Conservation (phyloP, 768 basidiomycete species). For the Russula dissimulans region DNA sequence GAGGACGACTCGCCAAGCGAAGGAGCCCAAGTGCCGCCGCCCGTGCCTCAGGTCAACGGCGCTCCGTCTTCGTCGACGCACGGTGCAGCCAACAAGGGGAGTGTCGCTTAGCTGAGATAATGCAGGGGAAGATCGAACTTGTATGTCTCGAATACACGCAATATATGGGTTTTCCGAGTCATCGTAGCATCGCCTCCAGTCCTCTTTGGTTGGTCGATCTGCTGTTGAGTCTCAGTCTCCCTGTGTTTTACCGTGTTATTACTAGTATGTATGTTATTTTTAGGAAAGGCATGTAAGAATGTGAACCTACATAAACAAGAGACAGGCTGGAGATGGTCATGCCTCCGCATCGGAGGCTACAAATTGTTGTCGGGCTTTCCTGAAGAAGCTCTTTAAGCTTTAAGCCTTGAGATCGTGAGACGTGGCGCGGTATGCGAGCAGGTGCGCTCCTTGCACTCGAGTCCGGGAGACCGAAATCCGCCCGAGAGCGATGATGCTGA, state of each 20-base stretch:
- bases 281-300: too few relatives aligned
- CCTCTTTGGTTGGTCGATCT: not conserved
- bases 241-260: not conserved
- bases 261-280: not conserved
- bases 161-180: not conserved
- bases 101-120: not conserved
- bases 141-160: not conserved
- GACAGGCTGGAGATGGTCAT: too few relatives aligned
- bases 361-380: too few relatives aligned
- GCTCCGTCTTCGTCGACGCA: not conserved
- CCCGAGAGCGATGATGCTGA: too few relatives aligned
- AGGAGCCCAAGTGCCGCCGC: not conserved
- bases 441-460: too few relatives aligned
- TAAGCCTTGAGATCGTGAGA: too few relatives aligned
- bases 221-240: not conserved
- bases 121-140: not conserved
- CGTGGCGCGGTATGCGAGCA: too few relatives aligned
- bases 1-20: slow-evolving; percentile 36
- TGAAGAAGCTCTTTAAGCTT: too few relatives aligned
- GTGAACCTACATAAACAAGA: too few relatives aligned
- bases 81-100: not conserved
- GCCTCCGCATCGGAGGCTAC: too few relatives aligned
- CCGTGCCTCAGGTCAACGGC: not conserved
- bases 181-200: not conserved
- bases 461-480: too few relatives aligned